Evolutionary conservation across 169 alveolate species (phyloP).

Genomic region (Plasmodium knowlesi): DNA sequence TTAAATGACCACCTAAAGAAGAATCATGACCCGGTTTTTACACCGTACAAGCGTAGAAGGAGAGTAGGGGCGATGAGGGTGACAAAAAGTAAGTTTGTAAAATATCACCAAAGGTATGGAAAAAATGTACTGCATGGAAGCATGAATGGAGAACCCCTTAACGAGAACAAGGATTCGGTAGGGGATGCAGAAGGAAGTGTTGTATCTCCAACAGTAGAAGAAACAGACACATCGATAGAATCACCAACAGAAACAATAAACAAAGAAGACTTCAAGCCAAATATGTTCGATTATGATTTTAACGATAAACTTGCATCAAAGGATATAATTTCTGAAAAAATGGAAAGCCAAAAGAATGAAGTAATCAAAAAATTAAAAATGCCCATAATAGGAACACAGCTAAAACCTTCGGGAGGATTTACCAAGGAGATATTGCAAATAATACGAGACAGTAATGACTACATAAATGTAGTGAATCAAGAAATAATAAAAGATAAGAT

Average conservation of each 20-base stretch:
- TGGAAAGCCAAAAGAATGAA: constrained; percentile 43
- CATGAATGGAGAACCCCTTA: background rate
- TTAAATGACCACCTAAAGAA: background rate
- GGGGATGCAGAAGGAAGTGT: background rate
- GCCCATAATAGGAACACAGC: constrained; percentile 70
- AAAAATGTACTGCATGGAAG: background rate
- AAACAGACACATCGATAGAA: background rate
- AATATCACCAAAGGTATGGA: background rate
- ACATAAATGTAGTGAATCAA: constrained; percentile 45
- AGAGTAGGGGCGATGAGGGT: background rate
- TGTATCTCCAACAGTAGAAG: background rate
- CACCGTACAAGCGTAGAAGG: background rate
- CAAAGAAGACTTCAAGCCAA: background rate
- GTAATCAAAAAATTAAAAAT: constrained; percentile 45
- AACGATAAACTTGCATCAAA: constrained; percentile 19
- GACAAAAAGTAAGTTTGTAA: background rate
- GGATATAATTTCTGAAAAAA: constrained; percentile 32
- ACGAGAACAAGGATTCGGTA: background rate
- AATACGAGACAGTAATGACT: constrained; percentile 44
- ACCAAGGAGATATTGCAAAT: constrained; percentile 46
- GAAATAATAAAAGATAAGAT: constrained; percentile 62
- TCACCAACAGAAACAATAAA: background rate
- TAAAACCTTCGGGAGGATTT: constrained; percentile 73
- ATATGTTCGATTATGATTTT: constrained; percentile 18
- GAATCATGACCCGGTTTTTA: background rate